Base-by-base conservation (phyloP, 495 filamentous ascomycete species). In the Sabuloglossum arenarium region DNA sequence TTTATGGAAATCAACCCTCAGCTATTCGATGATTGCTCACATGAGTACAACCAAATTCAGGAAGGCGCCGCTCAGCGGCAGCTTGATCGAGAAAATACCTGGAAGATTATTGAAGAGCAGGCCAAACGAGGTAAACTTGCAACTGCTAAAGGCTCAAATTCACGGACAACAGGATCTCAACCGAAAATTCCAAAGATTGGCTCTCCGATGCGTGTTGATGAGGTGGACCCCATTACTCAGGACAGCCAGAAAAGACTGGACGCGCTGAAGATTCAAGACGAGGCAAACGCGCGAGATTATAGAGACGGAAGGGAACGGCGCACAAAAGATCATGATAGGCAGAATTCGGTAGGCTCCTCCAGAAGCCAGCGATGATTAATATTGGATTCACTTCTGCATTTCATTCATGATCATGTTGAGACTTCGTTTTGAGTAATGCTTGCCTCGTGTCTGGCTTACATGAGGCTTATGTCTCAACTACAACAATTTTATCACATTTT, bases 1-100 rank as follows among this genome's bases (percentile, higher is more conserved):
- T 99, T 99, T 69, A 99, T 99, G 91, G 91, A 99, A 68, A 96
- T 99, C 63, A 97, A 99, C 62, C 91, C 91, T 16, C 87, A 94
- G 63, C 81, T 99, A 25, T 99, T 99, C 65, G 91, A 99, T 61
- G 91, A 97, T 63, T 99, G 91, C 70, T 94, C 90, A 6, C 88
- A 94, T 62, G 88, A 95, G 58, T 99, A 97, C 66, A 90, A 88
- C n/a, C 91, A 97, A 65, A 81, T 88, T 59, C 90, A 97, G 68
- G 91, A 88, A 67, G 86, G 77, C 59, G 86, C 87, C 14, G 80
- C 86, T 0, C 75, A 89, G 39, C 76, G 87, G 31, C 79, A 93
- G 63, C 77, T 80, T 59, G 71, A 77, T 42, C 80, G 91, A 56
- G 75, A 88, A 62, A 78, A 76, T 51, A 84, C 89, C 61, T 99